phyloP scores from a whole-genome alignment of 2,329 filamentous ascomycete genomes.

The Akanthomyces lecanii region DNA sequence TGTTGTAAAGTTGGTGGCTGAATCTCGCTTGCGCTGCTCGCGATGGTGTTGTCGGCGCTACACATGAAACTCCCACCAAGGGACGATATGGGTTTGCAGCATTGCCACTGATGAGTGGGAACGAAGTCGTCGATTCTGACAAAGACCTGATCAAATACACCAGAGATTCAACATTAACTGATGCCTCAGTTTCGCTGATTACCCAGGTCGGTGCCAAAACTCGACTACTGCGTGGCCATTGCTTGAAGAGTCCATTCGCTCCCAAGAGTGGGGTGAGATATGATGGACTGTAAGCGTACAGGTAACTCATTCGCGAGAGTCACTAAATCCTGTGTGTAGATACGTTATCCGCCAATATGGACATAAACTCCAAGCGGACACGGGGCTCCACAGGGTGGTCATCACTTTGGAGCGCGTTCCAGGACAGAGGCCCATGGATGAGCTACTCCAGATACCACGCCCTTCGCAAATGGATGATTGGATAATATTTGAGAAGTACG shows the following conservation, averaged over 20 bases:
- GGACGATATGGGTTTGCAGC: slow-evolving; percentile 43
- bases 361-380: slow-evolving; percentile 36
- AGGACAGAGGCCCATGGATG: slow-evolving; percentile 39
- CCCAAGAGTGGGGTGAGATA: slow-evolving; percentile 52
- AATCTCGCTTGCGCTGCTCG: slow-evolving; percentile 52
- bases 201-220: slow-evolving; percentile 46
- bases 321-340: slow-evolving; percentile 28
- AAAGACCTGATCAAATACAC: slow-evolving; percentile 39
- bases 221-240: slow-evolving; percentile 49
- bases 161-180: slow-evolving; percentile 37
- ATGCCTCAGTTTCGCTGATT: slow-evolving; percentile 48
- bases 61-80: slow-evolving; percentile 41
- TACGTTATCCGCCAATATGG: slow-evolving; percentile 48
- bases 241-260: slow-evolving; percentile 47
- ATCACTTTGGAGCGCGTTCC: slow-evolving; percentile 43
- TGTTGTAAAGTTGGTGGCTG: slow-evolving; percentile 49
- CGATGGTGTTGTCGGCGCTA: slow-evolving; percentile 49
- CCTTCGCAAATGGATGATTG: slow-evolving; percentile 56
- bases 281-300: slow-evolving; percentile 50
- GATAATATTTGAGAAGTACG: slow-evolving; percentile 44
- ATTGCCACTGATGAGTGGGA: slow-evolving; percentile 49
- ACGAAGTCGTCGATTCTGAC: slow-evolving; percentile 38
- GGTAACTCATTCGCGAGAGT: neutral
- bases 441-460: slow-evolving; percentile 42
- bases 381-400: slow-evolving; percentile 39